Conservation (phyloP, 768 basidiomycete genomes). For the Boletus subcaerulescens region DNA sequence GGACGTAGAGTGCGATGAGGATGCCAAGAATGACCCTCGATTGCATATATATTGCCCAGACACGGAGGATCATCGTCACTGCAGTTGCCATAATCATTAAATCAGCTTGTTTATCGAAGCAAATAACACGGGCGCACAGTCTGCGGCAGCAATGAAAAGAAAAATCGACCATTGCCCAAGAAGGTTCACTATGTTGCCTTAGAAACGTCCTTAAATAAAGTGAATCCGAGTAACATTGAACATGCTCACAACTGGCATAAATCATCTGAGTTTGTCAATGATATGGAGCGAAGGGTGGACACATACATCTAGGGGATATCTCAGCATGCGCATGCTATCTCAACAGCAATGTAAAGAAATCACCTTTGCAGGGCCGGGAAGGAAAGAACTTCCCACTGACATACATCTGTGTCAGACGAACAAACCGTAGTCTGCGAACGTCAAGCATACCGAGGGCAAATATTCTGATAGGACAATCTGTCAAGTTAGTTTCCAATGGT, state of each 20-base stretch:
- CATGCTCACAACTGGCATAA: too few species aligned
- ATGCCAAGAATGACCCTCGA: constrained; percentile 6
- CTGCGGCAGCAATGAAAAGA: too few species aligned
- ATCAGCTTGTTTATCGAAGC: not conserved
- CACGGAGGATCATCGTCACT: constrained; percentile 14
- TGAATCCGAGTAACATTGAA: too few species aligned
- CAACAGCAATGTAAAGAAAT: not conserved
- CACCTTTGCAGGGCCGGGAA: constrained; percentile 6
- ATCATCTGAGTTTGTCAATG: not conserved
- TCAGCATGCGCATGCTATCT: not conserved
- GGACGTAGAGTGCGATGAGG: not conserved
- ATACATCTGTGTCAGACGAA: not conserved
- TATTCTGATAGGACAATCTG: not conserved
- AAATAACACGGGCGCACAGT: not conserved
- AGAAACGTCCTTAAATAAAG: too few species aligned
- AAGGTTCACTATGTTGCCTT: too few species aligned
- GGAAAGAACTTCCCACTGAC: constrained; percentile 7
- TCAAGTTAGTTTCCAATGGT: not conserved
- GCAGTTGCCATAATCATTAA: not conserved
- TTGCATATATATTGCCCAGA: constrained; percentile 6
- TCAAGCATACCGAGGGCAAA: not conserved
- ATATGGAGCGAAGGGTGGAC: not conserved
- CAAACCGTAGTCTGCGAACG: too few species aligned
- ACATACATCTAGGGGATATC: constrained; percentile 1
- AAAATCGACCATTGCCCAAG: too few species aligned